phyloP scores from a whole-genome alignment of 306 rosid species.

The Crataegus laevigata region DNA sequence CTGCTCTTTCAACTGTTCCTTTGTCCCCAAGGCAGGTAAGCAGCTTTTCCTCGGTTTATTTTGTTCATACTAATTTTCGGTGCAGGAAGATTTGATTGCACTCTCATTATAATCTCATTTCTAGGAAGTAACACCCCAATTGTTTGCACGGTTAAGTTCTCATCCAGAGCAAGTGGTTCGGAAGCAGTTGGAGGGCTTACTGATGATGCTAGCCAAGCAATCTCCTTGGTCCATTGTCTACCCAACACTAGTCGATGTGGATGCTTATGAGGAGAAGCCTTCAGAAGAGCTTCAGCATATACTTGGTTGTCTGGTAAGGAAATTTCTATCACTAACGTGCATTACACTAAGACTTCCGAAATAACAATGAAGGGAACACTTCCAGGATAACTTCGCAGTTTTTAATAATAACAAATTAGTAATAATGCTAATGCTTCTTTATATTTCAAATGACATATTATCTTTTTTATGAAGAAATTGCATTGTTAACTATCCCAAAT shows the following conservation, averaged over 20 bases:
- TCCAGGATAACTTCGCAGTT: neutral
- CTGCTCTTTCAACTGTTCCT: slow-evolving; percentile 62
- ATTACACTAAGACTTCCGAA: neutral
- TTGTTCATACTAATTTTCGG: slow-evolving; percentile 9
- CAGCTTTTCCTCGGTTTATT: slow-evolving; percentile 15
- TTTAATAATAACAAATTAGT: neutral
- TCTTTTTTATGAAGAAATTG: neutral
- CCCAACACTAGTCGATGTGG: slow-evolving; percentile 84
- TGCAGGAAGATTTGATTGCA: slow-evolving; percentile 8
- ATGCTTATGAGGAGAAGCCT: slow-evolving; percentile 82
- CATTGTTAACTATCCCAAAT: neutral
- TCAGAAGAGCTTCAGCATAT: slow-evolving; percentile 86
- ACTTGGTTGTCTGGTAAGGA: slow-evolving; percentile 76
- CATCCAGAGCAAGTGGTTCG: slow-evolving; percentile 85
- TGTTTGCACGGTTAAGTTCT: slow-evolving; percentile 85
- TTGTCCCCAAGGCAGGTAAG: slow-evolving; percentile 94
- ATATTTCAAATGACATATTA: neutral
- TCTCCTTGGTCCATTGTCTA: slow-evolving; percentile 90
- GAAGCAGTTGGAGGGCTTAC: slow-evolving; percentile 82
- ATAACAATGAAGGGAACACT: neutral
- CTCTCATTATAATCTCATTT: slow-evolving; percentile 21
- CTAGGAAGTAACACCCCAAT: slow-evolving; percentile 88
- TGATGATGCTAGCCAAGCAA: slow-evolving; percentile 82
- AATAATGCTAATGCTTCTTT: neutral
- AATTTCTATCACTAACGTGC: slow-evolving; percentile 19